Evolutionary conservation across 176 grass and related monocot species (phyloP).

Genomic region (Alloteropsis semialata): DNA sequence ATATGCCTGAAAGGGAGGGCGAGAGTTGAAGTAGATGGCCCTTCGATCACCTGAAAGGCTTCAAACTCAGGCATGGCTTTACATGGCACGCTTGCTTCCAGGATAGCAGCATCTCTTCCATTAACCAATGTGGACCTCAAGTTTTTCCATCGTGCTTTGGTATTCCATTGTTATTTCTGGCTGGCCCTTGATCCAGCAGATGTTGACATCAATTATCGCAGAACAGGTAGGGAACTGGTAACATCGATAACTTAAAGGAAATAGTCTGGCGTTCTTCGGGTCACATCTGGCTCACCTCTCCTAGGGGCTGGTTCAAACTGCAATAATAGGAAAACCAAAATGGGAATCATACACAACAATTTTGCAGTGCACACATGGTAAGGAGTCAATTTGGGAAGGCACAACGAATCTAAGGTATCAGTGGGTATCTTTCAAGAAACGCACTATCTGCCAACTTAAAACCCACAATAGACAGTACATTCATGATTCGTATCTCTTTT

Average conservation of each 20-base stretch:
- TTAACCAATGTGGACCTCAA: slow-evolving; percentile 24
- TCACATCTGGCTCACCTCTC: slow-evolving; percentile 86
- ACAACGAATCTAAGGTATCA: not conserved
- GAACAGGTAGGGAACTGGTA: slow-evolving; percentile 16
- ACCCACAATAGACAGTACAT: too few species aligned
- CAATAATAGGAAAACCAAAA: not conserved
- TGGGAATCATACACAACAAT: not conserved
- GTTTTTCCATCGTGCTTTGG: slow-evolving; percentile 12
- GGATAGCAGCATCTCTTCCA: slow-evolving; percentile 26
- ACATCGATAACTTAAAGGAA: slow-evolving; percentile 51
- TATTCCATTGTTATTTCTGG: slow-evolving; percentile 44
- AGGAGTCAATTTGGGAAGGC: not conserved
- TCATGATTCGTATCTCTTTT: too few species aligned
- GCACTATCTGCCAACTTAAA: not conserved
- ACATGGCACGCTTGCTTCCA: slow-evolving; percentile 1
- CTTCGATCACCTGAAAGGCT: slow-evolving; percentile 28
- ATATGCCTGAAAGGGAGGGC: not conserved
- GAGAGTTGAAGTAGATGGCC: slow-evolving; percentile 3
- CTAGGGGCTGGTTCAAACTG: slow-evolving; percentile 80
- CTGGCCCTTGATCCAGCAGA: slow-evolving; percentile 31
- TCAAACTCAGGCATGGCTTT: slow-evolving; percentile 9
- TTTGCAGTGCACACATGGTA: not conserved
- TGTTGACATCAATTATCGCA: slow-evolving; percentile 12
- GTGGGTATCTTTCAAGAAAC: not conserved
- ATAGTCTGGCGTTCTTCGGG: slow-evolving; percentile 82